These are phyloP conservation scores for Blastocystis sp. DNA, from an alignment of 352 stramenopile genomes.

Conservation along the genomic window DNA sequence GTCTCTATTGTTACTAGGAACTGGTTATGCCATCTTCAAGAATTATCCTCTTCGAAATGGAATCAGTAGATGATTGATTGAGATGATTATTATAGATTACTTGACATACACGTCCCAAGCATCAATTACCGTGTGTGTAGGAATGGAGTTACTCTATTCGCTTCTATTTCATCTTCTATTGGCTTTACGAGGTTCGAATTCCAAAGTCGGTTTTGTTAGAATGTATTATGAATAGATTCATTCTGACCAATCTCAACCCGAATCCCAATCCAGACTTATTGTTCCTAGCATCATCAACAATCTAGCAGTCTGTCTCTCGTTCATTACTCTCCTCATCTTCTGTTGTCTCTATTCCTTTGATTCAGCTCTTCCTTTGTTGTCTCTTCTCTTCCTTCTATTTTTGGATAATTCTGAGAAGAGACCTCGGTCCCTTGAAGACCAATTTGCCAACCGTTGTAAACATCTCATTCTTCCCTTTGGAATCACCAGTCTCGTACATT, in stretches of 20 bases:
- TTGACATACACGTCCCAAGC: neutral
- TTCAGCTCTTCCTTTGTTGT: neutral
- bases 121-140: neutral
- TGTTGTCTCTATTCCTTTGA: neutral
- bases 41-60: constrained; percentile 44
- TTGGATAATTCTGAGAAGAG: neutral
- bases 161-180: constrained; percentile 15
- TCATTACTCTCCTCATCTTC: neutral
- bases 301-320: constrained; percentile 3
- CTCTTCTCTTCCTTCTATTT: constrained; percentile 1
- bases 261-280: too few species aligned
- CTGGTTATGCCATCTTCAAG: neutral
- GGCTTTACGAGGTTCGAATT: neutral
- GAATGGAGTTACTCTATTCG: constrained; percentile 38
- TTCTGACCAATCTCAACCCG: too few species aligned
- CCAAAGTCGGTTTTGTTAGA: neutral
- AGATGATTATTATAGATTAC: constrained; percentile 20
- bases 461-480: constrained; percentile 34
- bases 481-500: neutral
- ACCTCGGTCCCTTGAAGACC: neutral
- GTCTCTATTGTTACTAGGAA: neutral
- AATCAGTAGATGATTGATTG: neutral
- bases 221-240: neutral
- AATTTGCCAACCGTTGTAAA: neutral
- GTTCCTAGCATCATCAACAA: neutral